Percentiles rank a stretch among this genome's conserved stretches.
Evolutionary conservation across 805 yeast species (phyloP).

Genomic region (Teunomyces panamensis): DNA sequence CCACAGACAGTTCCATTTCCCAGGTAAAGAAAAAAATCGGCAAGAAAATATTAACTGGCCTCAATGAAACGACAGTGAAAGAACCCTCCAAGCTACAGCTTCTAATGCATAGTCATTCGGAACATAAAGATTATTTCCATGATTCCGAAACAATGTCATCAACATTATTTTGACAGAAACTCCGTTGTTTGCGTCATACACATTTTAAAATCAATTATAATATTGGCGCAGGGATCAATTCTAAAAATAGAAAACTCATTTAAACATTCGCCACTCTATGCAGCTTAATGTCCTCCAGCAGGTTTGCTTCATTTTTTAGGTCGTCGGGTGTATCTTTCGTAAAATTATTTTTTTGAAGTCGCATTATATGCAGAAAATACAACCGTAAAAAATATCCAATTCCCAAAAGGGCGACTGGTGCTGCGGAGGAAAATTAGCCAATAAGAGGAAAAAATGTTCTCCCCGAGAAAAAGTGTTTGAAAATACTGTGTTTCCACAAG

Average conservation of each 20-base stretch:
- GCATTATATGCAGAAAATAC: neutral
- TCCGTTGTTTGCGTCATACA: neutral
- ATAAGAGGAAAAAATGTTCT: neutral
- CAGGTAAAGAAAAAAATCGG: neutral
- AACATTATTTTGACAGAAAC: neutral
- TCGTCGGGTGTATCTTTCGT: neutral
- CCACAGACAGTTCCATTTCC: too few species aligned
- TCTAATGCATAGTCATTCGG: neutral
- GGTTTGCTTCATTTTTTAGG: neutral
- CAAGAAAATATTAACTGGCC: neutral
- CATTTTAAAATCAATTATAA: neutral
- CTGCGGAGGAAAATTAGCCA: neutral
- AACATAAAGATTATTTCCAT: neutral
- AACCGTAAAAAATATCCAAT: neutral
- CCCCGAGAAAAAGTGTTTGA: neutral
- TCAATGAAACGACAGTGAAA: too few species aligned
- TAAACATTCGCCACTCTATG: too few species aligned
- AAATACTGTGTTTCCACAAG: neutral
- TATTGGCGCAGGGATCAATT: neutral
- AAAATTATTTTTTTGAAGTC: conserved; percentile 3
- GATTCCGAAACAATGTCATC: neutral
- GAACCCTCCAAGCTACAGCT: neutral
- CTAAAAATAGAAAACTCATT: neutral
- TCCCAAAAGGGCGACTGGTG: neutral
- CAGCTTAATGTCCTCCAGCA: neutral